phyloP scores from a whole-genome alignment of 208 protist species.

The Leishmania braziliensis region DNA sequence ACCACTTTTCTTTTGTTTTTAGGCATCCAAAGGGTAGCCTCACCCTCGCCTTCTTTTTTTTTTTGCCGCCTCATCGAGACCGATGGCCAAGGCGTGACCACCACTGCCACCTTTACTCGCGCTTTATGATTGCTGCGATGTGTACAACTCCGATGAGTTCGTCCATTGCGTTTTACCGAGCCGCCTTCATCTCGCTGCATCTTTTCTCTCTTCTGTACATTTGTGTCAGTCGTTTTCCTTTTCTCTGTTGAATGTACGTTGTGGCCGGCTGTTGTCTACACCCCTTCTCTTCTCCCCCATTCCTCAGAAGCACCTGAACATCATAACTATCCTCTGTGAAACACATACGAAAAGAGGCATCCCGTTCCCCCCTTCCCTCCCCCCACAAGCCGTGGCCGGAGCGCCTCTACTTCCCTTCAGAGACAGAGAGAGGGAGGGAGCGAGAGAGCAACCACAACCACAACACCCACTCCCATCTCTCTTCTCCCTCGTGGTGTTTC shows the following conservation, averaged over 20 bases:
- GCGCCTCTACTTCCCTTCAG: no score
- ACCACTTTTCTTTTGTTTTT: background rate
- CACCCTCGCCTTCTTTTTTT: background rate
- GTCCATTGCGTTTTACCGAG: no score
- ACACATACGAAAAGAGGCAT: background rate
- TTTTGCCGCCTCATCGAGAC: background rate
- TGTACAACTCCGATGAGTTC: no score
- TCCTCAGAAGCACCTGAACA: background rate
- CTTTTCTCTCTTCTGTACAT: background rate
- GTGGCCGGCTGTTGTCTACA: no score
- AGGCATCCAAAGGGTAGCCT: background rate
- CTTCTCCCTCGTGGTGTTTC: background rate
- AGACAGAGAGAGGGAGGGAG: no score
- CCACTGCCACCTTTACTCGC: background rate
- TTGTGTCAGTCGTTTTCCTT: background rate
- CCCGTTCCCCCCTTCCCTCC: background rate
- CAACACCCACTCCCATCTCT: background rate
- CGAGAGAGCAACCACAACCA: background rate
- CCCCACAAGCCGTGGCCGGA: background rate
- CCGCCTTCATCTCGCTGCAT: no score
- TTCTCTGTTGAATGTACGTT: no score
- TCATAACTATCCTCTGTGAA: background rate
- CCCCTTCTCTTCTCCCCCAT: background rate
- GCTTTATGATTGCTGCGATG: no score
- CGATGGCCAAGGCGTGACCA: background rate